These are phyloP conservation scores for Colletotrichum brevisporum DNA, from an alignment of 2,329 filamentous ascomycete species.

Conservation along the genomic window DNA sequence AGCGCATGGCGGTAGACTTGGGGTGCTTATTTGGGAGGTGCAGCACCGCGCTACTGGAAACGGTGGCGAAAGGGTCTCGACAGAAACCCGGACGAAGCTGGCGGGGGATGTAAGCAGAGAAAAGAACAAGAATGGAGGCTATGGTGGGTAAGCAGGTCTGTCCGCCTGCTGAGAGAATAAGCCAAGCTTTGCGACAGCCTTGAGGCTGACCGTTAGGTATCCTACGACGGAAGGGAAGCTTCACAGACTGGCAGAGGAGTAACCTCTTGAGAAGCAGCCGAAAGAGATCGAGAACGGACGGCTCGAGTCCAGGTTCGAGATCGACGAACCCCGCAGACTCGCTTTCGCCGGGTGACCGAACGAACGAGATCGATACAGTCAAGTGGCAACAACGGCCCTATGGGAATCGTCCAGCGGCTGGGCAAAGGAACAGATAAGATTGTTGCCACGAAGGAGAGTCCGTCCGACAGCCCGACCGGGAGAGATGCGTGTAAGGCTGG, in stretches of 20 bases:
- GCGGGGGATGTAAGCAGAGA: neutral
- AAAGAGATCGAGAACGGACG: neutral
- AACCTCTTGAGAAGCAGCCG: neutral
- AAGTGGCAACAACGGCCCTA: conserved; percentile 8
- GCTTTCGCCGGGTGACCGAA: neutral
- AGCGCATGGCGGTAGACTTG: conserved; percentile 11
- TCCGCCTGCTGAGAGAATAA: neutral
- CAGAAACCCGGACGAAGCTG: neutral
- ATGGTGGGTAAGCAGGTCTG: neutral
- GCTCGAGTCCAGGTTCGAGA: conserved; percentile 6
- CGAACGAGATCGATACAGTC: conserved; percentile 4
- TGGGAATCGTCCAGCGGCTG: neutral
- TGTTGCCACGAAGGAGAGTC: conserved; percentile 17
- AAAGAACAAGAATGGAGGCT: neutral
- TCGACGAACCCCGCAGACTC: conserved; percentile 5
- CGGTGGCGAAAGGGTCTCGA: neutral
- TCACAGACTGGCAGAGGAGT: neutral
- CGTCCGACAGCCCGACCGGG: neutral
- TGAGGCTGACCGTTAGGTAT: neutral
- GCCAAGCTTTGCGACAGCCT: neutral
- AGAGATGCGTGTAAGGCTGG: conserved; percentile 26
- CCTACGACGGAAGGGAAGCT: neutral
- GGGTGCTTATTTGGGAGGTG: conserved; percentile 15
- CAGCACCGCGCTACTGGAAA: neutral
- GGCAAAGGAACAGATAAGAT: conserved; percentile 20